Evolutionary conservation across 2,329 filamentous ascomycete species (phyloP).

Genomic region (Cercospora berteroae): DNA sequence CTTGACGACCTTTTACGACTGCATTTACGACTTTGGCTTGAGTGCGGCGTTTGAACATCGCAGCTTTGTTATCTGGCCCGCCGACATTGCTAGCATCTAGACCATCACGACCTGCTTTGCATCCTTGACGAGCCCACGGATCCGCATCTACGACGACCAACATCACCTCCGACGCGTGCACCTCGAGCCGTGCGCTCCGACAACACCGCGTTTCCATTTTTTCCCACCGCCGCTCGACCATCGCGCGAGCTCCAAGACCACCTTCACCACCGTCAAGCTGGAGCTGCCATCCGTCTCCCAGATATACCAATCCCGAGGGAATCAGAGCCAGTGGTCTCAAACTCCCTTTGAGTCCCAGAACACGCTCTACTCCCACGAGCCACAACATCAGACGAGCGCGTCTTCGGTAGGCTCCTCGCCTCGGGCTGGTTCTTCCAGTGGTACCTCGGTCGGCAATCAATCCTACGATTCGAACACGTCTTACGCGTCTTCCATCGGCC

Average conservation of each 20-base stretch:
- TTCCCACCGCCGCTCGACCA: conserved; percentile 18
- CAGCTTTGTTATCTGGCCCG: conserved; percentile 26
- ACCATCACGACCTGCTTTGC: conserved; percentile 21
- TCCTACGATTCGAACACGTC: conserved; percentile 54
- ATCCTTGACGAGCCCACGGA: conserved; percentile 21
- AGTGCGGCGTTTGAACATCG: conserved; percentile 28
- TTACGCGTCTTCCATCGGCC: conserved; percentile 54
- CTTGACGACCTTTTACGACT: conserved; percentile 36
- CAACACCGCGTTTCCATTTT: neutral
- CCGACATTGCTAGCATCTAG: conserved; percentile 31
- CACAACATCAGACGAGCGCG: conserved; percentile 61
- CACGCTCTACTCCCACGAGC: conserved; percentile 53
- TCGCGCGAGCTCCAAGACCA: conserved; percentile 19
- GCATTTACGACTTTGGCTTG: conserved; percentile 37
- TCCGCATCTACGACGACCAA: conserved; percentile 10
- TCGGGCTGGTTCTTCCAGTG: conserved; percentile 72
- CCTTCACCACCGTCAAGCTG: conserved; percentile 72
- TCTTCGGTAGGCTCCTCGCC: conserved; percentile 72
- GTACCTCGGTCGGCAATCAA: conserved; percentile 47
- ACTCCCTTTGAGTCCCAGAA: conserved; percentile 61
- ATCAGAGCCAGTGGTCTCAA: conserved; percentile 69
- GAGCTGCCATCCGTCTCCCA: conserved; percentile 85
- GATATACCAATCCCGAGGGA: conserved; percentile 71
- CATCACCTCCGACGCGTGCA: conserved; percentile 7
- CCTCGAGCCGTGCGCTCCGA: neutral